A percentile compares a stretch with the other conserved stretches of the same genome.
phyloP scores from a whole-genome alignment of 306 rosid species.

The Sicyos edulis region DNA sequence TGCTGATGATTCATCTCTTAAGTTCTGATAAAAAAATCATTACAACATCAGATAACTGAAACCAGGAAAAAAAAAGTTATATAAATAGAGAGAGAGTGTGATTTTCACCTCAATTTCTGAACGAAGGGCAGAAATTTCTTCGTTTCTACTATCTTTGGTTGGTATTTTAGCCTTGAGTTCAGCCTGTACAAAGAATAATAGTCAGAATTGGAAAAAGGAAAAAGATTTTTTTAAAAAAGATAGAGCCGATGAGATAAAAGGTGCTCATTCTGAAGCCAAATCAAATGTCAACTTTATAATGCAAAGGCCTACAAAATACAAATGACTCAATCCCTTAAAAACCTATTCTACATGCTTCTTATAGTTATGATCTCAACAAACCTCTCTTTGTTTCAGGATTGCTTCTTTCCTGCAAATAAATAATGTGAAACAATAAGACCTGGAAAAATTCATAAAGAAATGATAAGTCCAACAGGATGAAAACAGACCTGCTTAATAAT shows the following conservation, averaged over 20 bases:
- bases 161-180: slow-evolving; percentile 88
- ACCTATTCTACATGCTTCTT: slow-evolving; percentile 26
- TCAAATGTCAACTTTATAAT: not conserved
- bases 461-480: slow-evolving; percentile 18
- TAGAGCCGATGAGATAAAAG: not conserved
- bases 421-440: slow-evolving; percentile 26
- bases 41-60: slow-evolving; percentile 18
- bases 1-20: slow-evolving; percentile 66
- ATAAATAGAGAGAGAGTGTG: not conserved
- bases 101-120: slow-evolving; percentile 69
- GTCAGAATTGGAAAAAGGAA: slow-evolving; percentile 15
- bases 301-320: slow-evolving; percentile 20
- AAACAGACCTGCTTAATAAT: slow-evolving; percentile 67
- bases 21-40: slow-evolving; percentile 42
- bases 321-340: slow-evolving; percentile 24
- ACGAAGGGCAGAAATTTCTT: slow-evolving; percentile 67
- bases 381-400: slow-evolving; percentile 92
- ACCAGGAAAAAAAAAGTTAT: slow-evolving; percentile 18
- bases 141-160: slow-evolving; percentile 65
- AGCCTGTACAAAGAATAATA: slow-evolving; percentile 53
- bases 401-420: slow-evolving; percentile 88
- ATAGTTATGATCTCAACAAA: slow-evolving; percentile 29
- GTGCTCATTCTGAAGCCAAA: not conserved
- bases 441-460: slow-evolving; percentile 19
- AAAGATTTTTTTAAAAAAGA: not conserved